phyloP scores from a whole-genome alignment of 1,284 basidiomycete genomes.

The Rhodofomes roseus region DNA sequence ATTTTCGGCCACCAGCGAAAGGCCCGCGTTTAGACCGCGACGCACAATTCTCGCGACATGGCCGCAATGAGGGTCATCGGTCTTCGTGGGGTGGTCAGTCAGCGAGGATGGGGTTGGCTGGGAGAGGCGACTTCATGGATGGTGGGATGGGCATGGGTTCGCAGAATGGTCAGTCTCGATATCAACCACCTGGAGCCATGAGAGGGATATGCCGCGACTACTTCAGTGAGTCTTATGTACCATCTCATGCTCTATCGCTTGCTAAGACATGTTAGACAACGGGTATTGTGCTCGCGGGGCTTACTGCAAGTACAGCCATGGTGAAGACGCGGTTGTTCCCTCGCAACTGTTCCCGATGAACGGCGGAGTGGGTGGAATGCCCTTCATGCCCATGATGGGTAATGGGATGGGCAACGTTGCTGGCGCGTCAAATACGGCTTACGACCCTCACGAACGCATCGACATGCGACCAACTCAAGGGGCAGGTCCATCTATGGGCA shows the following conservation, averaged over 20 bases:
- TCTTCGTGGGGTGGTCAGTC: conserved; percentile 34
- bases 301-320: conserved; percentile 91
- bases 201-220: conserved; percentile 84
- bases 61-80: conserved; percentile 24
- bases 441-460: conserved; percentile 77
- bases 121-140: conserved; percentile 28
- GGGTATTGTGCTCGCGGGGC: conserved; percentile 90
- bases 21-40: conserved; percentile 63
- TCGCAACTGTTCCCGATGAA: conserved; percentile 60
- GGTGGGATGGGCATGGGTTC: conserved; percentile 28
- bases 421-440: conserved; percentile 42
- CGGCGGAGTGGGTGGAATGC: conserved; percentile 37
- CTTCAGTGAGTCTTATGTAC: conserved; percentile 63
- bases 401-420: conserved; percentile 28
- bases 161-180: conserved; percentile 49
- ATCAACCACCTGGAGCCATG: conserved; percentile 60
- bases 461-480: conserved; percentile 53
- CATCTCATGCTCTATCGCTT: neutral
- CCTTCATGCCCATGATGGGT: conserved; percentile 60
- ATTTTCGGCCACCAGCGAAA: conserved; percentile 61
- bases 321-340: conserved; percentile 75
- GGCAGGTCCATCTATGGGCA: conserved; percentile 26
- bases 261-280: conserved; percentile 52
- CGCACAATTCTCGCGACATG: conserved; percentile 58
- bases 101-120: conserved; percentile 23